Base-by-base conservation (phyloP, 169 alveolate genomes). In the Nephromyces sp. region DNA sequence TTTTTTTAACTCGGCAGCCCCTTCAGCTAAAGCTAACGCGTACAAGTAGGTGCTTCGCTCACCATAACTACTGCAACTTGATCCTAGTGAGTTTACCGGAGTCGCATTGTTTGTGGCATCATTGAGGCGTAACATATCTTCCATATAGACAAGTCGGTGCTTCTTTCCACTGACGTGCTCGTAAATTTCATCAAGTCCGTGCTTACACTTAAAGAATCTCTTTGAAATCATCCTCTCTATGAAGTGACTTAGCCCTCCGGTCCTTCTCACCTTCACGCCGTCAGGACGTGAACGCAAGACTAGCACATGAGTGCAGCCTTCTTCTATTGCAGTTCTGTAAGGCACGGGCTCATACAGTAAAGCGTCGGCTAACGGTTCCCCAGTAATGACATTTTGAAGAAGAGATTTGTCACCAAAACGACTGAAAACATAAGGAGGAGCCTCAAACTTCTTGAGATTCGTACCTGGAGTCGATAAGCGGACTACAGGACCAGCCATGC, bases 351-450 rank as follows among this genome's bases (percentile, higher is more conserved):
- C 82, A 34, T 53, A 76, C 24, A 76, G 78, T 1, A 76, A 70
- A 53, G 82, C 82, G 63, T 76, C 82, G 0, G 78, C 82, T 3
- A 76, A 68, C 6, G 77, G 77, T 66, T 76, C 82, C n/a, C 74
- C 57, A 21, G 61, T 66, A 4, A 53, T 6, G 6, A 52, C 73
- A 8, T 22, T n/a, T 1, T 66, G 68, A n/a, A n/a, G n/a, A n/a
- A n/a, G 79, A 1, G 66, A 31, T 30, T 66, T 62, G 2, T 32
- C 33, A 28, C 66, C 35, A 31, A 75, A 75, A 27, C 82, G 74
- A 28, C 75, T 72, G 15, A 68, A 63, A 2, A 68, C 28, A 0
- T 68, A 67, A 8, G 77, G 52, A 4, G 4, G 66, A 6, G 73
- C 29, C 22, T n/a, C 5, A 22, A 21, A 34, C n/a, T 22, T 52